Evolutionary conservation across 371 early-diverging fungal genomes (phyloP).

Genomic region (Parasitella parasitica): DNA sequence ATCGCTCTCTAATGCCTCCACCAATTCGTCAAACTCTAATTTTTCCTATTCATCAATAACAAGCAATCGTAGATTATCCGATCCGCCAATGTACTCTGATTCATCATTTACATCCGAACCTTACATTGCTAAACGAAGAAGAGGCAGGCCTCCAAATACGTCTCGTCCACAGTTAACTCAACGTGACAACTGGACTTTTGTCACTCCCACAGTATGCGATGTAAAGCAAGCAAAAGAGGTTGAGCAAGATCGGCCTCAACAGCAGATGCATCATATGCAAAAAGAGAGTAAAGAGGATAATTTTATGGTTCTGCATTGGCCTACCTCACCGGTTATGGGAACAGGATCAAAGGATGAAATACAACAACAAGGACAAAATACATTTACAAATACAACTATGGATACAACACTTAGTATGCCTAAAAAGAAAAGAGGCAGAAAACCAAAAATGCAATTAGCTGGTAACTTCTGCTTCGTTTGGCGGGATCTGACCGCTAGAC

Average conservation of each 20-base stretch:
- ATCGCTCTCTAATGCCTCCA: conserved; percentile 36
- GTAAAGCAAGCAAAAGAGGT: conserved; percentile 4
- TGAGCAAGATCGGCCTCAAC: background rate
- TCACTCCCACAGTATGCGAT: conserved; percentile 35
- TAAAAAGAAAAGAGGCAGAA: conserved; percentile 48
- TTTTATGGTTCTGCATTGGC: conserved; percentile 5
- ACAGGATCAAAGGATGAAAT: background rate
- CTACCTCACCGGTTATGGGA: background rate
- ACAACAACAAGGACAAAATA: conserved; percentile 10
- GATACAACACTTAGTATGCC: conserved; percentile 42
- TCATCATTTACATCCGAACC: background rate
- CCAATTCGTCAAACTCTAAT: conserved; percentile 12
- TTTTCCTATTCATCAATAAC: background rate
- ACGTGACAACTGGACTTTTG: conserved; percentile 29
- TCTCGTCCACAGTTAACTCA: conserved; percentile 21
- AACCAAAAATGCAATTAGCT: conserved; percentile 45
- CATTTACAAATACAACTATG: conserved; percentile 37
- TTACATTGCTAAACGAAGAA: conserved; percentile 27
- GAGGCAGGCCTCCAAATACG: conserved; percentile 48
- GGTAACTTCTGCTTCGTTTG: conserved; percentile 55
- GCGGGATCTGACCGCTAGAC: conserved; percentile 43
- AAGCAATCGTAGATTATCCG: conserved; percentile 10
- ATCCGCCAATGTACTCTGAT: conserved; percentile 18
- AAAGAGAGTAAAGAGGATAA: background rate
- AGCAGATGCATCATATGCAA: background rate